Evolutionary conservation across 441 rosid genomes (phyloP).

Genomic region (Bruguiera hainesii): DNA sequence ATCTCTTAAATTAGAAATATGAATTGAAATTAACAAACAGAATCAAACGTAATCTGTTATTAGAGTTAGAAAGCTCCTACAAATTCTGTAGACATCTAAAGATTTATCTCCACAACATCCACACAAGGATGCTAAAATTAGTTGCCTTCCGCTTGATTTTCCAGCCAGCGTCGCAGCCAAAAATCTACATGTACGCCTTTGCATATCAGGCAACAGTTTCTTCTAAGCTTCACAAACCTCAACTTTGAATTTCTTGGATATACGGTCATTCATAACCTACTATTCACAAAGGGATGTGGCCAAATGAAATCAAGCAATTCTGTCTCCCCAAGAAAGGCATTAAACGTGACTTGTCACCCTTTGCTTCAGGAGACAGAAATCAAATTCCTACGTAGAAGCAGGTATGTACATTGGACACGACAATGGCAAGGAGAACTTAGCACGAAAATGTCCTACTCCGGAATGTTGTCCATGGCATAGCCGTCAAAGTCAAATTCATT

Average conservation of each 20-base stretch:
- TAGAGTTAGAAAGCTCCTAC: slow-evolving; percentile 48
- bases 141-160: slow-evolving; percentile 35
- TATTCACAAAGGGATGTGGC: slow-evolving; percentile 29
- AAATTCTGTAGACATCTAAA: slow-evolving; percentile 35
- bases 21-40: slow-evolving; percentile 3
- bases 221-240: slow-evolving; percentile 16
- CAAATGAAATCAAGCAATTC: slow-evolving; percentile 17
- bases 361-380: slow-evolving; percentile 20
- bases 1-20: slow-evolving; percentile 21
- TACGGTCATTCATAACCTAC: slow-evolving; percentile 19
- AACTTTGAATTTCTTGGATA: slow-evolving; percentile 4
- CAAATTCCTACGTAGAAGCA: slow-evolving; percentile 20
- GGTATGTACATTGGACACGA: slow-evolving; percentile 38
- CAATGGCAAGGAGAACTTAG: slow-evolving; percentile 11
- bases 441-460: slow-evolving; percentile 38
- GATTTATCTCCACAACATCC: slow-evolving; percentile 25
- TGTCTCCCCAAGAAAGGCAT: slow-evolving; percentile 6
- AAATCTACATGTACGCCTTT: slow-evolving; percentile 42
- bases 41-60: slow-evolving; percentile 28
- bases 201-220: slow-evolving; percentile 38
- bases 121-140: slow-evolving; percentile 36
- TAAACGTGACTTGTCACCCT: slow-evolving; percentile 19
- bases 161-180: slow-evolving; percentile 41
- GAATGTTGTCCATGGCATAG: slow-evolving; percentile 64
- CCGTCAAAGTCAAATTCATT: slow-evolving; percentile 82